Evolutionary conservation across 1,284 basidiomycete species (phyloP).

Genomic region (Bondarzewia mesenterica): DNA sequence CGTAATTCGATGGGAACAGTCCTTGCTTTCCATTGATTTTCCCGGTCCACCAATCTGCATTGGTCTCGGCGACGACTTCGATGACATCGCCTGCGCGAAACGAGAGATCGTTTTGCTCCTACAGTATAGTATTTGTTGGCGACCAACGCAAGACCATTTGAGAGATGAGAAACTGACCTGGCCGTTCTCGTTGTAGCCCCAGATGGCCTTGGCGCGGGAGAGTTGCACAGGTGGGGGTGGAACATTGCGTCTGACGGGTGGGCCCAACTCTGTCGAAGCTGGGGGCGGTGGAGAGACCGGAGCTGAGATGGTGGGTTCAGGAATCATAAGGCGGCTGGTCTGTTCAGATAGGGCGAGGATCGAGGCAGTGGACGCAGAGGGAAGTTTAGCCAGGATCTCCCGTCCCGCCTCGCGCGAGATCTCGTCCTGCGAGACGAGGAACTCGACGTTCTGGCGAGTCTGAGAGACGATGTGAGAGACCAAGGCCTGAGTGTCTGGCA

Average conservation of each 20-base stretch:
- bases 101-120: slow-evolving; percentile 55
- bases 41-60: slow-evolving; percentile 62
- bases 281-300: slow-evolving; percentile 10
- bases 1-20: slow-evolving; percentile 57
- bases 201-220: slow-evolving; percentile 48
- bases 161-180: slow-evolving; percentile 28
- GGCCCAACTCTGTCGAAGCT: slow-evolving; percentile 15
- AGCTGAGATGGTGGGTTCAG: slow-evolving; percentile 4
- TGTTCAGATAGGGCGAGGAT: slow-evolving; percentile 11
- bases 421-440: slow-evolving; percentile 51
- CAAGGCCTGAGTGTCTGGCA: slow-evolving; percentile 26
- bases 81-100: slow-evolving; percentile 52
- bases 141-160: slow-evolving; percentile 3
- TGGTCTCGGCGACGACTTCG: slow-evolving; percentile 52
- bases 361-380: slow-evolving; percentile 11
- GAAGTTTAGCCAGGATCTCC: slow-evolving; percentile 43
- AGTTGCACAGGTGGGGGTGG: slow-evolving; percentile 24
- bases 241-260: slow-evolving; percentile 17
- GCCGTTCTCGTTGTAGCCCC: slow-evolving; percentile 59
- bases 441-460: slow-evolving; percentile 53
- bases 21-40: slow-evolving; percentile 46
- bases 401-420: slow-evolving; percentile 45
- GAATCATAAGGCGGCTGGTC: slow-evolving; percentile 12
- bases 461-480: slow-evolving; percentile 53
- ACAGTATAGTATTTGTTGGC: not conserved